Evolutionary conservation across 371 early-diverging fungal genomes (phyloP).

Genomic region (Rhizomucor pusillus): DNA sequence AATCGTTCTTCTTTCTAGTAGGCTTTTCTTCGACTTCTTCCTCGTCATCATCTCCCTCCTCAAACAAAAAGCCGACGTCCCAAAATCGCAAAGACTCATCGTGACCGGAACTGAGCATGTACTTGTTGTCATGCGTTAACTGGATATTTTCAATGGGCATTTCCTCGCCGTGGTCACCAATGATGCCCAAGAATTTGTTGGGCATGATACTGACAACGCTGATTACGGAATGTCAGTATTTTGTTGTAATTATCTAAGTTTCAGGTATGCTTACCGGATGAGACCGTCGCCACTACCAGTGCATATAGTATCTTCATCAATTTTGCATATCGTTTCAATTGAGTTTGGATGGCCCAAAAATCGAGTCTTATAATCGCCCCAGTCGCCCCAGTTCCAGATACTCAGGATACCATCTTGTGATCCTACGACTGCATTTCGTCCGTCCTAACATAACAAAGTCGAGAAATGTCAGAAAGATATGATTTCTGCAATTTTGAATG

Average conservation of each 20-base stretch:
- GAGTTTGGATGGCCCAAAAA: conserved; percentile 89
- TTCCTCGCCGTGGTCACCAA: conserved; percentile 84
- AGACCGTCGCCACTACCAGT: conserved; percentile 94
- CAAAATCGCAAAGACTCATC: conserved; percentile 86
- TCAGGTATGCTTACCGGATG: conserved; percentile 57
- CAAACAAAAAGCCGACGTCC: conserved; percentile 64
- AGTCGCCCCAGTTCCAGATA: conserved; percentile 77
- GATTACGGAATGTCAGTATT: conserved; percentile 2
- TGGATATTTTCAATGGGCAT: conserved; percentile 56
- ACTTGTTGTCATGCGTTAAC: no score
- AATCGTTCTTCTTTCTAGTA: no score
- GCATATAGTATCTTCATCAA: conserved; percentile 78
- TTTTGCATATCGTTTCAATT: conserved; percentile 77
- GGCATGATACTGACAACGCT: conserved; percentile 81
- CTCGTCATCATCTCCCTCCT: conserved; percentile 39
- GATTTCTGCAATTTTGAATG: no score
- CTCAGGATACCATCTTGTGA: conserved; percentile 86
- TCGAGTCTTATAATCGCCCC: conserved; percentile 90
- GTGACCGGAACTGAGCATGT: conserved; percentile 65
- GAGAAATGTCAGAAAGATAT: neutral
- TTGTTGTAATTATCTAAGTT: no score
- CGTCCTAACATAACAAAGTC: conserved; percentile 41
- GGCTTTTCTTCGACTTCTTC: conserved; percentile 38
- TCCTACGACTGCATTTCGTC: conserved; percentile 82
- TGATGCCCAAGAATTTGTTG: conserved; percentile 79